Evolutionary conservation across 2,329 filamentous ascomycete genomes (phyloP).

Genomic region (Monosporascus cannonballus): DNA sequence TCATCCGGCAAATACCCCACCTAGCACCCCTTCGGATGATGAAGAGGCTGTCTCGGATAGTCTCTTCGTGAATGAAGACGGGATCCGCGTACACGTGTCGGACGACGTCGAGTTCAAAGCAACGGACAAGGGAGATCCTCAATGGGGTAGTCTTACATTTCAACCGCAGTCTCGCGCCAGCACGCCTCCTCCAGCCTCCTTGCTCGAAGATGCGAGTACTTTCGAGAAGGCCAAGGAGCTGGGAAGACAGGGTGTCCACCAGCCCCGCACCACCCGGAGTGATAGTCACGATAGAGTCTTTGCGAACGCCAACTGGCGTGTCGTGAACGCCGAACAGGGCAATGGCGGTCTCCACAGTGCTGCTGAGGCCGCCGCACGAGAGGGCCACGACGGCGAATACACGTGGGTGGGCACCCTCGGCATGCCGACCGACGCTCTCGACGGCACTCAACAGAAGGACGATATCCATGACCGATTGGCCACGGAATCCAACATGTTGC

Average conservation of each 20-base stretch:
- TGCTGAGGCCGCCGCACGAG: conserved; percentile 67
- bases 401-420: conserved; percentile 91
- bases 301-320: conserved; percentile 72
- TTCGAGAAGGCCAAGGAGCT: conserved; percentile 52
- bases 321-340: conserved; percentile 81
- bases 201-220: conserved; percentile 61
- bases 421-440: conserved; percentile 85
- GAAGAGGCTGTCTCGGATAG: conserved; percentile 32
- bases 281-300: conserved; percentile 65
- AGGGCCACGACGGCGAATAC: conserved; percentile 64
- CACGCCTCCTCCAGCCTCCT: conserved; percentile 67
- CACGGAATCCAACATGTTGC: conserved; percentile 74
- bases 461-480: conserved; percentile 79
- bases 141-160: conserved; percentile 69
- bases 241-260: conserved; percentile 50
- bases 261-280: conserved; percentile 49
- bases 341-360: conserved; percentile 91
- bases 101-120: conserved; percentile 45
- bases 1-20: conserved; percentile 44
- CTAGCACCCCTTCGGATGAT: conserved; percentile 49
- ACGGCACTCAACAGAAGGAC: conserved; percentile 65
- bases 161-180: conserved; percentile 74
- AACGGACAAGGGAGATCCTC: conserved; percentile 67
- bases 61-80: conserved; percentile 51
- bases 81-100: conserved; percentile 50